phyloP scores from a whole-genome alignment of 2,329 filamentous ascomycete species.

The Coniochaeta hoffmannii region DNA sequence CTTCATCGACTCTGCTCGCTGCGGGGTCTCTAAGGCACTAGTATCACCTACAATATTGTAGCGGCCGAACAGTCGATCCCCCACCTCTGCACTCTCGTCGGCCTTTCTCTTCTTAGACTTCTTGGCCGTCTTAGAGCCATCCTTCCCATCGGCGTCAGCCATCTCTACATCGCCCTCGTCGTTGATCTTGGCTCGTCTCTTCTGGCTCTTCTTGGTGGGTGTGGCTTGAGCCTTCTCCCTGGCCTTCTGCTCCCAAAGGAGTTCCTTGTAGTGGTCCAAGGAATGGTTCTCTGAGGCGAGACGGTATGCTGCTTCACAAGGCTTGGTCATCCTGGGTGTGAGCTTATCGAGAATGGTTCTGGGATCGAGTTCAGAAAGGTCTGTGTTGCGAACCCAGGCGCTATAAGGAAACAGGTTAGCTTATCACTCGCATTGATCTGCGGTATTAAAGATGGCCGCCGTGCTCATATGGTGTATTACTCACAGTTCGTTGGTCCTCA shows the following conservation, averaged over 20 bases:
- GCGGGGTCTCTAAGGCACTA: conserved; percentile 38
- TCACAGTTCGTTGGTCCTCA: conserved; percentile 95
- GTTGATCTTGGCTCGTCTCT: conserved; percentile 42
- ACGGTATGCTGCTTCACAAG: conserved; percentile 69
- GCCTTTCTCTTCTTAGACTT: conserved; percentile 79
- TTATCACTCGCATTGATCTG: conserved; percentile 27
- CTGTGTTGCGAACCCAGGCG: conserved; percentile 84
- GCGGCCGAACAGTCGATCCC: conserved; percentile 13
- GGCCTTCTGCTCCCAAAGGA: conserved; percentile 57
- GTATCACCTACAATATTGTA: not conserved
- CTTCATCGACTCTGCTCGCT: conserved; percentile 55
- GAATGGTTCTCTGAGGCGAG: conserved; percentile 73
- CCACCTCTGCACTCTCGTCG: conserved; percentile 65
- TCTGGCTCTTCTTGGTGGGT: conserved; percentile 36
- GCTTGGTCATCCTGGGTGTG: conserved; percentile 73
- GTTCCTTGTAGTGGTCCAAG: conserved; percentile 73
- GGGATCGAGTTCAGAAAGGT: conserved; percentile 69
- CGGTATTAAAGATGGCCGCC: not conserved
- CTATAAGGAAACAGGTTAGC: no score
- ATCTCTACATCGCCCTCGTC: conserved; percentile 55
- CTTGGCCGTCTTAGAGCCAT: conserved; percentile 40
- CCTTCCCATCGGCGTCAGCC: conserved; percentile 50
- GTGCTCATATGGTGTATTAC: conserved; percentile 34
- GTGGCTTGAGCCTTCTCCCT: conserved; percentile 13
- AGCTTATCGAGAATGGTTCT: conserved; percentile 61